Base-by-base conservation (phyloP, 495 filamentous ascomycete genomes). In the Paragyromitra xinjiangensis region DNA sequence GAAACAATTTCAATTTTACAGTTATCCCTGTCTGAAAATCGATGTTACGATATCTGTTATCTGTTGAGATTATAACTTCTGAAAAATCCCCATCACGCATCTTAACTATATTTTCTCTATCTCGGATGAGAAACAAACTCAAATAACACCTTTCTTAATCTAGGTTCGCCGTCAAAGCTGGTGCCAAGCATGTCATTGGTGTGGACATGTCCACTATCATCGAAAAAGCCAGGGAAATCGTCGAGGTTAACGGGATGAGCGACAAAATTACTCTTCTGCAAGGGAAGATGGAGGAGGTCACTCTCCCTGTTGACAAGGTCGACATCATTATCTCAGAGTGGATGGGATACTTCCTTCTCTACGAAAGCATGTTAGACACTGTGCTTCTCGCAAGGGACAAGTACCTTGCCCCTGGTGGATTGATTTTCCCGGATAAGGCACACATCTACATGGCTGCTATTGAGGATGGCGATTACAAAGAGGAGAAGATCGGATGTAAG, bases 331-430 rank as follows among this genome's bases (percentile, higher is more conserved):
- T 99, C 75, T 97, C 93, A 40, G 95, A 99, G 86, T 99, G 95
- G 95, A 99, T 99, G 95, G 95, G 95, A 58, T 99, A 99, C 86
- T 97, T 95, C 86, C 89, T 99, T 58, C 89, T 98, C 53, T 99
- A 98, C 86, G 95, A 99, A 88, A 93, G 91, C 86, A 99, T 99
- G 95, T 86, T 99, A 72, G 95, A 97, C 74, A 96, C 93, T 48
- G 96, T 99, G 14, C 89, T 99, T 51, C 97, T 92, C 83, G 95
- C 95, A 22, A 90, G 95, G 80, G 95, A 99, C 87, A 89, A 86
- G 72, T 99, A 98, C 86, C 91, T 99, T 48, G 87, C 85, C 62
- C 89, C 91, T 16, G 92, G 89, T 76, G 95, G 95, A 40, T 87
- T 97, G 72, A 94, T 98, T 88, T 93, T 94, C 81, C 94, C 94